These are phyloP conservation scores for Fusarium euwallaceae DNA, from an alignment of 2,329 filamentous ascomycete genomes.

Conservation along the genomic window DNA sequence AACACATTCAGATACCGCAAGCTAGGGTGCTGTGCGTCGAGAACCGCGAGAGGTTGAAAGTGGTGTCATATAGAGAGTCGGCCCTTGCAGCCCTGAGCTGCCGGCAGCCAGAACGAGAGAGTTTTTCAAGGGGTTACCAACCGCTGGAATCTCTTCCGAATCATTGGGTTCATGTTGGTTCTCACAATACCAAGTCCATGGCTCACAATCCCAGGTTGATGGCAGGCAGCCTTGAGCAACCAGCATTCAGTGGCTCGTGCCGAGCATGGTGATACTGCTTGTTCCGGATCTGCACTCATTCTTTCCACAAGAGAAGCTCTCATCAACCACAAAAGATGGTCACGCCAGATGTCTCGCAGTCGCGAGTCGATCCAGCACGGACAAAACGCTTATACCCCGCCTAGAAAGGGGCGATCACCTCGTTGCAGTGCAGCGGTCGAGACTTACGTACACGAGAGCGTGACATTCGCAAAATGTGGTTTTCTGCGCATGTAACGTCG, in stretches of 20 bases:
- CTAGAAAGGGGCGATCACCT: neutral
- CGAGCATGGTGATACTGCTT: neutral
- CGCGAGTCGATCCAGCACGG: constrained; percentile 17
- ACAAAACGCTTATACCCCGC: constrained; percentile 7
- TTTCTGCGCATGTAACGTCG: neutral
- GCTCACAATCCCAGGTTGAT: constrained; percentile 8
- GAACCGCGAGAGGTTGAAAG: neutral
- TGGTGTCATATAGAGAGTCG: constrained; percentile 9
- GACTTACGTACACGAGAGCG: neutral
- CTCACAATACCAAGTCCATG: constrained; percentile 9
- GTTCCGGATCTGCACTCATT: constrained; percentile 17
- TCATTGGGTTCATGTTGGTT: constrained; percentile 18
- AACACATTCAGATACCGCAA: constrained; percentile 17
- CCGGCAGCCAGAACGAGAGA: neutral
- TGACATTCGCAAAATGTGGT: neutral
- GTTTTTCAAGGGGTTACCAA: constrained; percentile 3
- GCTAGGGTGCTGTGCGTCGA: constrained; percentile 4
- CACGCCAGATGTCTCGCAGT: constrained; percentile 20
- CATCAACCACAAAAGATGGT: neutral
- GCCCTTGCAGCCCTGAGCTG: constrained; percentile 7
- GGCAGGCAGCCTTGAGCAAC: neutral
- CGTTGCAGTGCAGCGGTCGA: neutral
- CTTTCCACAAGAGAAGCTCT: constrained; percentile 15
- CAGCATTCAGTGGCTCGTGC: constrained; percentile 18
- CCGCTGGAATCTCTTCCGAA: constrained; percentile 3